Percentiles rank a stretch among this genome's conserved stretches.
Conservation (phyloP, 176 grass and related monocot genomes). For the Oryza rufipogon region DNA sequence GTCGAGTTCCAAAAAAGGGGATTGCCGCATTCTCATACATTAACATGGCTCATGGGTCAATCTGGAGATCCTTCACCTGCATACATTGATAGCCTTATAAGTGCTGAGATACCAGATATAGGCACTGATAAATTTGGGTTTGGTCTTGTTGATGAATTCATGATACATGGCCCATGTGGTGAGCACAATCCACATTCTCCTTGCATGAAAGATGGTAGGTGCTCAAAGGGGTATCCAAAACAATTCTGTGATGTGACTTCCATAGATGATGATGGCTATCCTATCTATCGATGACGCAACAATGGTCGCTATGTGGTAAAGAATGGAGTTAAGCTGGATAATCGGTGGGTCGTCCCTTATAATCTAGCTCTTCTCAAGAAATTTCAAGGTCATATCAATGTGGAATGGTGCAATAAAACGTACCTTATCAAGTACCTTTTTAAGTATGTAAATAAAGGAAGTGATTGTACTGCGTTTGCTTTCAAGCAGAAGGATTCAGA, state of each 20-base stretch:
- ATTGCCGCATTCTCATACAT: not conserved
- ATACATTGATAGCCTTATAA: not conserved
- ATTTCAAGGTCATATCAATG: not conserved
- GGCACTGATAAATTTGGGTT: too few relatives aligned
- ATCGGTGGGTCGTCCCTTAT: not conserved
- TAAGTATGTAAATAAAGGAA: not conserved
- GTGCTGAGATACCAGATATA: not conserved
- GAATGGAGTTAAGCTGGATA: too few relatives aligned
- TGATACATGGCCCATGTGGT: too few relatives aligned
- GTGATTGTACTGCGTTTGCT: not conserved
- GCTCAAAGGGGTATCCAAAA: not conserved
- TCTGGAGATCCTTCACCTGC: too few relatives aligned
- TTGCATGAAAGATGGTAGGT: not conserved
- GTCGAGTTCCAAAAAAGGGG: not conserved
- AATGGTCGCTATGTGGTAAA: too few relatives aligned
- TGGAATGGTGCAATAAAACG: not conserved
- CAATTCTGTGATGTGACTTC: not conserved
- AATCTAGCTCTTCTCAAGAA: not conserved
- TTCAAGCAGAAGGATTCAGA: too few relatives aligned
- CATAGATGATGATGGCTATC: not conserved
- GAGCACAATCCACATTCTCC: too few relatives aligned
- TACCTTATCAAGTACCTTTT: too few relatives aligned
- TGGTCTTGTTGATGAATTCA: too few relatives aligned
- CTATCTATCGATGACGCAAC: too few relatives aligned
- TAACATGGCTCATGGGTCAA: not conserved